These are phyloP conservation scores for Protomyces lactucae-debilis DNA, from an alignment of 1,139 yeast species.

Conservation along the genomic window DNA sequence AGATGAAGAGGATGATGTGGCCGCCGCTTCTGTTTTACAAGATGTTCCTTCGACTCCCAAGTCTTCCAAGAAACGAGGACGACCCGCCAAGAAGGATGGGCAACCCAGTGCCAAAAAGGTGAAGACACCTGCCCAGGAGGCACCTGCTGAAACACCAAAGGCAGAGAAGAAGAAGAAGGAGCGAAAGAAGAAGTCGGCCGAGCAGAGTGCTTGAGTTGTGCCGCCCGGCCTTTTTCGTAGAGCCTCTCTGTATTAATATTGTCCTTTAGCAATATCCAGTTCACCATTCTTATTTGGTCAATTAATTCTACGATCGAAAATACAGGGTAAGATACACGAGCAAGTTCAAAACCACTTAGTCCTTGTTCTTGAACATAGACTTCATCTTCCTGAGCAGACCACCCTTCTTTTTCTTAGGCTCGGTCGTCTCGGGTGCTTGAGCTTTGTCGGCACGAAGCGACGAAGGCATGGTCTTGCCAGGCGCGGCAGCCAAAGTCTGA, in stretches of 20 bases:
- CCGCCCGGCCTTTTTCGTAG: no score
- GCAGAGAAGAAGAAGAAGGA: slow-evolving; percentile 27
- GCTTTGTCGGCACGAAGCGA: background rate
- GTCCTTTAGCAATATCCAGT: no score
- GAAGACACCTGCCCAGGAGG: background rate
- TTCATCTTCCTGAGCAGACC: slow-evolving; percentile 16
- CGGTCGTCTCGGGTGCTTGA: background rate
- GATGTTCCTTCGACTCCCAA: slow-evolving; percentile 1
- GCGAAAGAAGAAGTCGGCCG: slow-evolving; percentile 21
- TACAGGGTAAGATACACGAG: background rate
- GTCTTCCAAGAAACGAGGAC: slow-evolving; percentile 8
- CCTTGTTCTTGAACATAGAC: slow-evolving; percentile 12
- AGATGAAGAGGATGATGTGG: slow-evolving; percentile 14
- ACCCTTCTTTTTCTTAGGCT: slow-evolving; percentile 12
- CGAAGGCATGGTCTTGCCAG: slow-evolving; percentile 10
- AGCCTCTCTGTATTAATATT: no score
- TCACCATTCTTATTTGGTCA: no score
- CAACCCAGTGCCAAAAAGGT: background rate
- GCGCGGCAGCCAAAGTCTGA: slow-evolving; percentile 10
- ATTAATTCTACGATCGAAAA: background rate
- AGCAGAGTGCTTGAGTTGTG: background rate
- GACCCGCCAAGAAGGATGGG: slow-evolving; percentile 6
- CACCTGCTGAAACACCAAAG: slow-evolving; percentile 24
- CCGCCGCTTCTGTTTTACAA: slow-evolving; percentile 19
- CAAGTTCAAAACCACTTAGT: background rate